Evolutionary conservation across 2,329 filamentous ascomycete species (phyloP).

Genomic region (Aphanocladium album): DNA sequence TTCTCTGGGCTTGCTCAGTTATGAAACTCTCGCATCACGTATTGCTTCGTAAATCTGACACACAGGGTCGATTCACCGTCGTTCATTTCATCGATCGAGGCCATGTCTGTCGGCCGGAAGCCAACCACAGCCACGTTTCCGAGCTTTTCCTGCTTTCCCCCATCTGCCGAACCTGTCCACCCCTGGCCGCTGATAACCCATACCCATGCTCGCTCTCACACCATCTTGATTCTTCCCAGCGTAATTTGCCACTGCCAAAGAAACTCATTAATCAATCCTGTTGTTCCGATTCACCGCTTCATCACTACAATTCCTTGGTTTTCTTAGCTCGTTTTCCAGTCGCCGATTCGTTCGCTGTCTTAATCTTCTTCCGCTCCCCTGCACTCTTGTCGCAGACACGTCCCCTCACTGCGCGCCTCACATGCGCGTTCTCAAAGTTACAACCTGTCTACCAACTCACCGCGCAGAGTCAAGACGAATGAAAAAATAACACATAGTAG

Average conservation of each 20-base stretch:
- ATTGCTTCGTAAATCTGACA: background rate
- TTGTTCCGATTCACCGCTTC: background rate
- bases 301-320: background rate
- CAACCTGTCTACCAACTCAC: background rate
- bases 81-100: conserved; percentile 10
- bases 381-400: background rate
- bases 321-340: background rate
- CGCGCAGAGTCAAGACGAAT: background rate
- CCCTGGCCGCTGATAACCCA: background rate
- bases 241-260: conserved; percentile 1
- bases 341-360: background rate
- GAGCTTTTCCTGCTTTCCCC: background rate
- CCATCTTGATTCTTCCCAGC: too few species aligned
- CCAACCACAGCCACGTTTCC: background rate
- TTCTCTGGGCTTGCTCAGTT: background rate
- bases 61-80: background rate
- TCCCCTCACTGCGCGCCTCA: background rate
- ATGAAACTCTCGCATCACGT: background rate
- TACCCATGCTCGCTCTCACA: background rate
- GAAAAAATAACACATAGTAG: background rate
- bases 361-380: background rate
- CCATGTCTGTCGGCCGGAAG: too few species aligned
- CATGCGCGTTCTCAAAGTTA: background rate
- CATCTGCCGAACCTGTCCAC: background rate
- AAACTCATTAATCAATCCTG: background rate